Conservation (phyloP, 2,329 filamentous ascomycete species). For the Diaporthe citri region DNA sequence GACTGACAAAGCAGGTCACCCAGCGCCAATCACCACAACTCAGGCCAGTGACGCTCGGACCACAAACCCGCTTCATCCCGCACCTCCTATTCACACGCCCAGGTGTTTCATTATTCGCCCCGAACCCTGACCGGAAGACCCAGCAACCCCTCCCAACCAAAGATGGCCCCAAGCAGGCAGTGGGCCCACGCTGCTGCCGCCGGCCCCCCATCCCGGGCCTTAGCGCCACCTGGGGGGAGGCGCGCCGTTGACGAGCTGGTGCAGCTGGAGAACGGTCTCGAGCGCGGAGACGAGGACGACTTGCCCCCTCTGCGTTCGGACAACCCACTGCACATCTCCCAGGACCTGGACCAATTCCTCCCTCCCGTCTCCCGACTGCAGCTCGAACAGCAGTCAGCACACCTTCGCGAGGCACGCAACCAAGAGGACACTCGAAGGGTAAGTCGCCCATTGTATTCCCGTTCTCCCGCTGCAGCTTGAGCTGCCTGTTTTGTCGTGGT, state of each 20-base stretch:
- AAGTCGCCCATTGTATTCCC: not conserved
- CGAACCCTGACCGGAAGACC: not conserved
- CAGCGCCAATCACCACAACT: not conserved
- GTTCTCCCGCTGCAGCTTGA: not conserved
- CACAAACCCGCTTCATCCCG: not conserved
- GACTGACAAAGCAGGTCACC: constrained; percentile 31
- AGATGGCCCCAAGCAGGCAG: constrained; percentile 7
- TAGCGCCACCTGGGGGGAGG: constrained; percentile 20
- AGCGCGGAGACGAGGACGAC: not conserved
- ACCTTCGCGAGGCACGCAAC: constrained; percentile 12
- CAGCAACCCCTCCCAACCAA: not conserved
- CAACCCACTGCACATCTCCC: not conserved
- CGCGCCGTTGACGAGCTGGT: not conserved
- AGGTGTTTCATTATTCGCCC: not conserved
- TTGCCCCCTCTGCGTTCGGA: not conserved
- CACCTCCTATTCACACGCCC: not conserved
- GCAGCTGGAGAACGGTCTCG: not conserved
- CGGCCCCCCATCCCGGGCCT: not conserved
- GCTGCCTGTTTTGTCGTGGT: not conserved
- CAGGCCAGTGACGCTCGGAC: not conserved
- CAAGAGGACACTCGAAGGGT: not conserved
- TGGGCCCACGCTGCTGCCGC: constrained; percentile 8
- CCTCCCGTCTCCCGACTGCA: constrained; percentile 26
- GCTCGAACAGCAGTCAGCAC: constrained; percentile 12
- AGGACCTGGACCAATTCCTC: constrained; percentile 1